These are phyloP conservation scores for Botrytis cinerea DNA, from an alignment of 2,329 filamentous ascomycete genomes.

Conservation along the genomic window DNA sequence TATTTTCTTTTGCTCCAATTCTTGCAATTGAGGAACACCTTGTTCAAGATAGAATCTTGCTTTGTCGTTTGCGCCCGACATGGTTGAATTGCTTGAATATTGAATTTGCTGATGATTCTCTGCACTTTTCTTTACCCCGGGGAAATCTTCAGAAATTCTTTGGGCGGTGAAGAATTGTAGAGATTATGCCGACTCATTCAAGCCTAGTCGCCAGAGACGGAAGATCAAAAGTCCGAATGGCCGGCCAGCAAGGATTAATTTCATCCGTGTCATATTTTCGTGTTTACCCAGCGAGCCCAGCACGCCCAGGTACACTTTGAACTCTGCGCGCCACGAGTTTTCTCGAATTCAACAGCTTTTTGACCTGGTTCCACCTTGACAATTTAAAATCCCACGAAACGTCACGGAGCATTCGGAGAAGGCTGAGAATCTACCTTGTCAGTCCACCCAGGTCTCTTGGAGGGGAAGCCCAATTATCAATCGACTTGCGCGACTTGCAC, in stretches of 20 bases:
- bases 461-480: neutral
- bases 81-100: slow-evolving; percentile 43
- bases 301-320: neutral
- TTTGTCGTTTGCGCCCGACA: slow-evolving; percentile 88
- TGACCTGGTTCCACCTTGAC: neutral
- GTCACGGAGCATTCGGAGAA: slow-evolving; percentile 4
- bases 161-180: slow-evolving; percentile 6
- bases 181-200: neutral
- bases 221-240: neutral
- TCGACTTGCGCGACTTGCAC: neutral
- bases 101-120: neutral
- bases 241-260: neutral
- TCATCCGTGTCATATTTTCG: neutral
- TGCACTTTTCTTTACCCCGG: neutral
- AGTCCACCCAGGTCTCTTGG: neutral
- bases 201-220: neutral
- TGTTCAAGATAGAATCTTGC: slow-evolving; percentile 94
- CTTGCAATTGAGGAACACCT: slow-evolving; percentile 85
- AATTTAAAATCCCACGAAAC: neutral
- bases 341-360: neutral
- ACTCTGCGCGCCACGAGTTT: slow-evolving; percentile 13
- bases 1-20: slow-evolving; percentile 88
- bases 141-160: slow-evolving; percentile 23
- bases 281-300: neutral
- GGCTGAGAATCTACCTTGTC: slow-evolving; percentile 12